Evolutionary conservation across 208 protist genomes (phyloP), one percentile per base, ranked within the genome.

Genomic region (Leptomonas seymouri): DNA sequence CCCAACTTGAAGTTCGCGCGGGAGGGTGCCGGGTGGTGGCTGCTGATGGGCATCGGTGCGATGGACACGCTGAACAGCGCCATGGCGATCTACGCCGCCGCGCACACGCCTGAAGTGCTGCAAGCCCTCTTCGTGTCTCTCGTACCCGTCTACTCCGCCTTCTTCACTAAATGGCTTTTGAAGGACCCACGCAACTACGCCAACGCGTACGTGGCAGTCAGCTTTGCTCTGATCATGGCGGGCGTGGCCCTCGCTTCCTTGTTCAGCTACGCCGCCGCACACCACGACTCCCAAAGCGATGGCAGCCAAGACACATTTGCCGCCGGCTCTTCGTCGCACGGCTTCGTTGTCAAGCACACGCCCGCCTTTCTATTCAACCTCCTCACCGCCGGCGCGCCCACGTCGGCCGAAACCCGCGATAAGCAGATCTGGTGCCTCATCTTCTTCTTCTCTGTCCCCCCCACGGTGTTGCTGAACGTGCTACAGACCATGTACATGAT

Each of bases 401-500:
- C 18, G 15, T 42, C 56, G 30, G 56, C 53, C 20, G 28, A 18
- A 18, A 65, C 30, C 44, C 36, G 57, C 31, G 75, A 79, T 12
- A 66, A 41, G 49, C 71, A 39, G 18, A 23, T 77, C 9, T 95
- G 87, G 87, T 82, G 83, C 57, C 7, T 91, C 31, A 71, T 93
- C 23, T 95, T 87, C 49, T 91, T 90, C 31, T 46, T 91, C n/a
- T 90, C 86, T 15, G 82, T 93, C 0, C 82, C 85, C 4, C 81
- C 81, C 15, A 87, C 69, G 21, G 85, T 90, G 11, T 56, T 93
- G 45, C 74, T 93, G 81, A 93, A 95, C 56, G 74, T 89, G 31
- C 77, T 71, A 71, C 90, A 96, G 70, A 86, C 80, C 5, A 62
- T 84, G 57, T 93, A 92, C 67, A 91, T 93, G 86, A 73, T 87